A percentile compares a stretch with the other conserved stretches of the same genome.
Evolutionary conservation across 495 filamentous ascomycete species (phyloP).

Genomic region (Ascobolus immersus): DNA sequence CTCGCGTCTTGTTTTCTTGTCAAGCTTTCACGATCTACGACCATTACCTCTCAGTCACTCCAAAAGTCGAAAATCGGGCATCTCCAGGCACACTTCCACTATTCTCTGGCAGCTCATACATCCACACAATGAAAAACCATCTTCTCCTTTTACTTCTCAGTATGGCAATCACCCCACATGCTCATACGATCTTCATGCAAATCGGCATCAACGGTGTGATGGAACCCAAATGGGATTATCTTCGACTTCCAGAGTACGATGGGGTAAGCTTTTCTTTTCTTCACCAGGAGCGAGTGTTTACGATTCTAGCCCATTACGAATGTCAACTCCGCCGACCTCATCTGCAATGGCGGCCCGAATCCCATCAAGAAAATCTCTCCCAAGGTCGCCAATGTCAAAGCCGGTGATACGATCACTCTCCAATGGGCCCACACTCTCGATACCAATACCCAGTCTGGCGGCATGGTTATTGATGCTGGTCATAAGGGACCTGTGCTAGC

Average conservation of each 20-base stretch:
- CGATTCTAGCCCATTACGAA: conserved; percentile 23
- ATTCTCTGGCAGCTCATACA: too few species aligned
- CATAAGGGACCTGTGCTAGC: conserved; percentile 13
- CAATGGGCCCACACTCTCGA: conserved; percentile 11
- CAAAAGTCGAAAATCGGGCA: too few species aligned
- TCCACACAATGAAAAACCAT: conserved; percentile 8
- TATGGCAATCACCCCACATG: conserved; percentile 21
- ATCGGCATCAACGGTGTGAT: conserved; percentile 17
- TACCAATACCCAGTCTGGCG: conserved; percentile 3
- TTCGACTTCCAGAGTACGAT: conserved; percentile 22
- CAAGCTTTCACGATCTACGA: too few species aligned
- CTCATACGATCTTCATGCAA: conserved; percentile 31
- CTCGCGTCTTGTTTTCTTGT: too few species aligned
- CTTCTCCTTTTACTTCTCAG: conserved; percentile 6
- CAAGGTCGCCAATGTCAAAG: conserved; percentile 10
- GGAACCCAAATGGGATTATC: conserved; percentile 15
- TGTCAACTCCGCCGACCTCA: conserved; percentile 24
- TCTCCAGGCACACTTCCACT: too few species aligned
- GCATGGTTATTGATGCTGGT: conserved; percentile 10
- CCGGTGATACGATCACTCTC: conserved; percentile 9
- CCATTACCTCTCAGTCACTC: too few species aligned
- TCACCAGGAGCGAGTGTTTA: background rate
- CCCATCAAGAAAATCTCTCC: conserved; percentile 14
- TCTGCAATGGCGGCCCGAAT: conserved; percentile 31
- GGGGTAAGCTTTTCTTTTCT: conserved; percentile 11